These are phyloP conservation scores for Geotrichum phurueaensis DNA, from an alignment of 1,139 yeast genomes.

Conservation along the genomic window DNA sequence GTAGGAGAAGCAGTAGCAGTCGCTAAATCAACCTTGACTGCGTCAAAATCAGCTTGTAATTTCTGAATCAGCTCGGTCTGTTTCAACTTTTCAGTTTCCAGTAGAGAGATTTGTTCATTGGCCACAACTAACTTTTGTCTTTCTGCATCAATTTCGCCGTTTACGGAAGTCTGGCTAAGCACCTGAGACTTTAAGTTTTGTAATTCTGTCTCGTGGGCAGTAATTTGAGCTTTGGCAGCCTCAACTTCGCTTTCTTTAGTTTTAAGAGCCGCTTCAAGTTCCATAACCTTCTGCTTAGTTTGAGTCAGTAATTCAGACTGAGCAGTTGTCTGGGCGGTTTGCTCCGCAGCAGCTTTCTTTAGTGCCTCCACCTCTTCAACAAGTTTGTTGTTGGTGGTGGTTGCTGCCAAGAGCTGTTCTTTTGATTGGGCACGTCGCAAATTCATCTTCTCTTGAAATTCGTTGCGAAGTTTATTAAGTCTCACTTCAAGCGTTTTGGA, in stretches of 20 bases:
- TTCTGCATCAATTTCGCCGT: neutral
- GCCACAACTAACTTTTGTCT: neutral
- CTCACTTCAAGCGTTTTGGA: conserved; percentile 22
- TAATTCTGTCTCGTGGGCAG: neutral
- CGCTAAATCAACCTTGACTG: neutral
- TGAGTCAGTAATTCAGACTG: neutral
- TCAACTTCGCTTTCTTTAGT: neutral
- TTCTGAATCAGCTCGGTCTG: neutral
- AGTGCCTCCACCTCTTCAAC: neutral
- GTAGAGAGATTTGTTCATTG: neutral
- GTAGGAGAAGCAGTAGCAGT: neutral
- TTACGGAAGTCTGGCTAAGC: neutral
- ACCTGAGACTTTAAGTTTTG: neutral
- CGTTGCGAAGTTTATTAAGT: conserved; percentile 27
- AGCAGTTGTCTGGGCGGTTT: neutral
- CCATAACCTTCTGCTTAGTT: neutral
- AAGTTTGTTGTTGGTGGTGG: neutral
- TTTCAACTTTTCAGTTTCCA: neutral
- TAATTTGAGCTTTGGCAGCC: neutral
- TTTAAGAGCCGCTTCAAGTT: neutral
- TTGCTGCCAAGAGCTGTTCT: neutral
- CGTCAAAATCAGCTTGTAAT: neutral
- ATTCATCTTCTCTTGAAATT: conserved; percentile 31
- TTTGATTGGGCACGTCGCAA: conserved; percentile 25
- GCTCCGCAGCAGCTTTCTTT: neutral